Percentiles rank a stretch among this genome's conserved stretches.
Evolutionary conservation across 129 eudicot genomes (phyloP).

Genomic region (Flaveria brownii): DNA sequence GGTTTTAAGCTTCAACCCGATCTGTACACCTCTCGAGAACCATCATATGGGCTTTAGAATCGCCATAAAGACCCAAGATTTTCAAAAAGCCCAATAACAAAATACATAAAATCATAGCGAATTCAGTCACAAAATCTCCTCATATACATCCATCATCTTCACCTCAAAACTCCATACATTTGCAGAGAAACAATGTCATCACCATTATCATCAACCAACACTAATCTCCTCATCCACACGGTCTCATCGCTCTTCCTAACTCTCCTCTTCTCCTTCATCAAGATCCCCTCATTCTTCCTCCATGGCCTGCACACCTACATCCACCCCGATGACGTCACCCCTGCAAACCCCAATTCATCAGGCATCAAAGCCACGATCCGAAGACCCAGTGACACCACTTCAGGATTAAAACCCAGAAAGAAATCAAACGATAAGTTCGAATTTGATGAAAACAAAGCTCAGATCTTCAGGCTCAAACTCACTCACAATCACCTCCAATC

Average conservation of each 20-base stretch:
- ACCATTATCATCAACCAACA: slow-evolving; percentile 14
- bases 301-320: slow-evolving; percentile 84
- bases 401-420: slow-evolving; percentile 65
- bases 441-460: slow-evolving; percentile 94
- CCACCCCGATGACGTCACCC: slow-evolving; percentile 95
- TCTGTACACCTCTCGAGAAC: too few species aligned
- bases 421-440: slow-evolving; percentile 63
- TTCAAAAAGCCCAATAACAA: slow-evolving; percentile 10
- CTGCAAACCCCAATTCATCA: slow-evolving; percentile 38
- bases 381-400: slow-evolving; percentile 56
- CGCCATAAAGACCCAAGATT: too few species aligned
- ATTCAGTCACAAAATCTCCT: slow-evolving; percentile 20
- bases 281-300: slow-evolving; percentile 66
- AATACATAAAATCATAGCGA: background rate
- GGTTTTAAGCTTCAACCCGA: too few species aligned
- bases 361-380: slow-evolving; percentile 78
- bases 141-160: background rate
- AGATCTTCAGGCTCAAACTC: slow-evolving; percentile 87
- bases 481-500: slow-evolving; percentile 68
- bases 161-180: background rate
- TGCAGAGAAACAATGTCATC: slow-evolving; percentile 14
- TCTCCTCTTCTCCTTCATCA: slow-evolving; percentile 60
- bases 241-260: slow-evolving; percentile 59
- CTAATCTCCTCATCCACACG: slow-evolving; percentile 57
- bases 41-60: too few species aligned